Evolutionary conservation across 2,329 filamentous ascomycete species (phyloP).

Genomic region (Paecilomyces niveus): DNA sequence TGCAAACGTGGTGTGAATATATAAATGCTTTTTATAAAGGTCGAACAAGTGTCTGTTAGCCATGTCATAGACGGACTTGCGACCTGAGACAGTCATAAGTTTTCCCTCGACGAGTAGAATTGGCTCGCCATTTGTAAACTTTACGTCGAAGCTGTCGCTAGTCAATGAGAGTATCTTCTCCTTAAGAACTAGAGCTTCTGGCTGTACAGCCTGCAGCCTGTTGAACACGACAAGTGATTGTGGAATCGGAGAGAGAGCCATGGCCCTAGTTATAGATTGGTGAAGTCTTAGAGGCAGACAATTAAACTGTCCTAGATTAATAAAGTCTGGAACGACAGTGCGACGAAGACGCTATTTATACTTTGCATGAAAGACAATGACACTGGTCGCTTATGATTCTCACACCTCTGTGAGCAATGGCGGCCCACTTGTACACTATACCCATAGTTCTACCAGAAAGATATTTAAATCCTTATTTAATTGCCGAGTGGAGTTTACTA

Average conservation of each 20-base stretch:
- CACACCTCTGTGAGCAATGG: too few species aligned
- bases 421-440: too few species aligned
- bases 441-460: too few species aligned
- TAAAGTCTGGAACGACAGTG: too few species aligned
- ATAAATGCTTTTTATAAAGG: background rate
- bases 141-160: background rate
- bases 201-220: background rate
- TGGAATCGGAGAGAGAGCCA: background rate
- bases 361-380: too few species aligned
- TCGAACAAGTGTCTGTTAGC: background rate
- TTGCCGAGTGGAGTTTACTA: too few species aligned
- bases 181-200: background rate
- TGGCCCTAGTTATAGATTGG: too few species aligned
- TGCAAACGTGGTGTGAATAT: background rate
- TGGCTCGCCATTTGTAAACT: background rate
- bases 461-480: too few species aligned
- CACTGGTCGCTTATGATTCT: too few species aligned
- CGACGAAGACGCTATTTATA: too few species aligned
- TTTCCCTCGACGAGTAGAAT: background rate
- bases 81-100: background rate
- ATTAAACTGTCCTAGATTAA: too few species aligned
- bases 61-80: background rate
- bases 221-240: background rate
- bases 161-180: background rate
- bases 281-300: too few species aligned